Evolutionary conservation across 2,329 filamentous ascomycete species (phyloP).

Genomic region (Simplicillium aogashimaense): DNA sequence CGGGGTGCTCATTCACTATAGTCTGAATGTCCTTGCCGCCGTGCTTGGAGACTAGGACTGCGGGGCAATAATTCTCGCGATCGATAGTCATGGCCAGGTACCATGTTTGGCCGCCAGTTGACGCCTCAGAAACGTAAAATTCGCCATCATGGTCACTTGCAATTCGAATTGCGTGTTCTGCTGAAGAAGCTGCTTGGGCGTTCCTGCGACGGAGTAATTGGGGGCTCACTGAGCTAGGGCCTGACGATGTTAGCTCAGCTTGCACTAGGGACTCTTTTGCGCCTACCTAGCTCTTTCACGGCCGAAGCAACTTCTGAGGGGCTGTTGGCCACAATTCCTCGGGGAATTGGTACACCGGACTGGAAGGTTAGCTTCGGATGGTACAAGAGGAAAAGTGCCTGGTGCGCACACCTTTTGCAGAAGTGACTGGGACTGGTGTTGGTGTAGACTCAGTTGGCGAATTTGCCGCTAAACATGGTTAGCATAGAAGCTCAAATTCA

Average conservation of each 20-base stretch:
- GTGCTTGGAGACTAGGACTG: conserved; percentile 23
- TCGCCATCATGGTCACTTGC: conserved; percentile 12
- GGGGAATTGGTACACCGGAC: conserved; percentile 15
- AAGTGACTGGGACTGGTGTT: conserved; percentile 17
- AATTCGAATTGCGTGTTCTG: conserved; percentile 2
- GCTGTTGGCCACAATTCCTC: conserved; percentile 11
- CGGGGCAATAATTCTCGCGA: conserved; percentile 26
- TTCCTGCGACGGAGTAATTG: conserved; percentile 12
- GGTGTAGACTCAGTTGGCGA: conserved; percentile 15
- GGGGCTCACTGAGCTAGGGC: conserved; percentile 14
- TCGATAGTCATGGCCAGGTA: conserved; percentile 32
- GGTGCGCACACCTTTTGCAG: conserved; percentile 14
- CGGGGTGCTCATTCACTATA: conserved; percentile 5
- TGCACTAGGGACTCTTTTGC: too few species aligned
- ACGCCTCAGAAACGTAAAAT: conserved; percentile 24
- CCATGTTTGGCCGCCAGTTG: conserved; percentile 22
- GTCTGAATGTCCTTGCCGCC: conserved; percentile 10
- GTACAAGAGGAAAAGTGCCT: too few species aligned
- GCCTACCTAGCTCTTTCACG: conserved; percentile 14
- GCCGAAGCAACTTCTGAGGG: conserved; percentile 11
- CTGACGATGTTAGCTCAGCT: too few species aligned
- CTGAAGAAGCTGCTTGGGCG: conserved; percentile 9
- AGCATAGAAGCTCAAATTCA: too few species aligned
- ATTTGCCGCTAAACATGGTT: conserved; percentile 1
- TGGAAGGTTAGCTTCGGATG: conserved; percentile 6